Evolutionary conservation across 805 yeast genomes (phyloP).

Genomic region (Diddensiella caesifluorescens): DNA sequence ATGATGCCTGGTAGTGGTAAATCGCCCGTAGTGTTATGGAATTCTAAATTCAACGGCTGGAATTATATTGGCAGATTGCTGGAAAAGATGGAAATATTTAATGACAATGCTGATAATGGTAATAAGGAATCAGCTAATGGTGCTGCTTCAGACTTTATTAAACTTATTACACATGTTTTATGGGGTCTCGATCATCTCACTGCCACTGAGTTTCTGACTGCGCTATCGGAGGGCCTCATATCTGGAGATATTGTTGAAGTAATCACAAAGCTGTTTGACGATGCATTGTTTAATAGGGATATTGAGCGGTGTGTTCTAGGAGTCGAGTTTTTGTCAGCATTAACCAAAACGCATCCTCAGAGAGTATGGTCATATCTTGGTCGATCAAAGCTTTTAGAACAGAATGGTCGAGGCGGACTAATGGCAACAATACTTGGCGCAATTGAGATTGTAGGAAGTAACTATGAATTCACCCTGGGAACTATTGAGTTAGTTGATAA

Average conservation of each 20-base stretch:
- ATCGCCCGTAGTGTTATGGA: slow-evolving; percentile 52
- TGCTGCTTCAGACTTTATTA: slow-evolving; percentile 44
- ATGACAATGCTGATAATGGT: slow-evolving; percentile 24
- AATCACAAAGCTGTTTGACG: slow-evolving; percentile 61
- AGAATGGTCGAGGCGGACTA: slow-evolving; percentile 59
- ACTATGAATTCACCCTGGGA: slow-evolving; percentile 57
- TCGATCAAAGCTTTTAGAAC: slow-evolving; percentile 59
- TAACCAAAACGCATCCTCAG: slow-evolving; percentile 47
- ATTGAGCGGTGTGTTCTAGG: slow-evolving; percentile 42
- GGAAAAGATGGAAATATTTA: slow-evolving; percentile 46
- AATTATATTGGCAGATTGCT: slow-evolving; percentile 71
- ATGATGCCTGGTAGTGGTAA: slow-evolving; percentile 45
- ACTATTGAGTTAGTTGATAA: slow-evolving; percentile 51
- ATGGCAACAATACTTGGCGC: slow-evolving; percentile 60
- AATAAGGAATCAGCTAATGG: no score
- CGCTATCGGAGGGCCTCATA: slow-evolving; percentile 41
- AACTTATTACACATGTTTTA: slow-evolving; percentile 46
- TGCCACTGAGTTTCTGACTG: slow-evolving; percentile 37
- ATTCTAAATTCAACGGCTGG: slow-evolving; percentile 81
- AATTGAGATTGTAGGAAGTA: slow-evolving; percentile 64
- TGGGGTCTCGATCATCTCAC: slow-evolving; percentile 36
- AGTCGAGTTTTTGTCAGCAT: slow-evolving; percentile 45
- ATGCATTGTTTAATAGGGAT: slow-evolving; percentile 53
- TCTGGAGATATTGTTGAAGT: slow-evolving; percentile 59
- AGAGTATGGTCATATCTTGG: slow-evolving; percentile 77